Evolutionary conservation across 495 filamentous ascomycete genomes (phyloP).

Genomic region (Aspergillus avenaceus): DNA sequence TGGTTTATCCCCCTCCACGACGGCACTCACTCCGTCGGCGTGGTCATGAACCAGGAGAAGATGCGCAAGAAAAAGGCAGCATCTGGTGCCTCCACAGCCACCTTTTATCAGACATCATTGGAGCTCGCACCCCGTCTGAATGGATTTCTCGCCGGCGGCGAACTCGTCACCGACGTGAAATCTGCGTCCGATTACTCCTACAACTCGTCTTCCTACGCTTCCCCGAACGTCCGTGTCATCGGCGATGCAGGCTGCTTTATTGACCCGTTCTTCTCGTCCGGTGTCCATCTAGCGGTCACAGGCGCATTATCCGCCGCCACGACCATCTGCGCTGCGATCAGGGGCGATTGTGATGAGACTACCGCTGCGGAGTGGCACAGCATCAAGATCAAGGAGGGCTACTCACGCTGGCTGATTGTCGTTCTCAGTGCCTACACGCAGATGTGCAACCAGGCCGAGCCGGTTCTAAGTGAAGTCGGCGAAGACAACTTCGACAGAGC

Average conservation of each 20-base stretch:
- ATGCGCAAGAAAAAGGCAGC: conserved; percentile 27
- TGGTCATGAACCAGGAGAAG: conserved; percentile 29
- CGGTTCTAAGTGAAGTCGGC: conserved; percentile 34
- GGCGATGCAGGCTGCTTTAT: conserved; percentile 45
- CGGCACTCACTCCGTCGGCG: conserved; percentile 36
- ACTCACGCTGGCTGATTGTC: conserved; percentile 48
- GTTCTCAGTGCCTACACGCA: conserved; percentile 42
- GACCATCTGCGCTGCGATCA: conserved; percentile 26
- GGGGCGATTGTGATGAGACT: conserved; percentile 34
- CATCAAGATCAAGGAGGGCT: conserved; percentile 39
- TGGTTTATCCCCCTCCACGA: conserved; percentile 46
- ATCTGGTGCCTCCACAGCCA: conserved; percentile 16
- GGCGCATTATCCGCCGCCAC: conserved; percentile 44
- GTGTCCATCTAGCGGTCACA: conserved; percentile 44
- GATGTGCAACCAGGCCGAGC: conserved; percentile 31
- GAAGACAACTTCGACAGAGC: conserved; percentile 44
- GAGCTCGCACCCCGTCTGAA: conserved; percentile 20
- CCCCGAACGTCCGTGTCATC: conserved; percentile 27
- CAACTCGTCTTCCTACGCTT: conserved; percentile 37
- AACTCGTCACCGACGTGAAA: conserved; percentile 32
- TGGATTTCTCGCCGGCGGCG: conserved; percentile 21
- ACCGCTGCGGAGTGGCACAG: conserved; percentile 44
- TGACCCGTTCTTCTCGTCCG: conserved; percentile 42
- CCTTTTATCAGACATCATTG: conserved; percentile 38
- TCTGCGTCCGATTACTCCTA: conserved; percentile 42